Evolutionary conservation across 1,284 basidiomycete species (phyloP).

Genomic region (Boletellus dicymbophilus): DNA sequence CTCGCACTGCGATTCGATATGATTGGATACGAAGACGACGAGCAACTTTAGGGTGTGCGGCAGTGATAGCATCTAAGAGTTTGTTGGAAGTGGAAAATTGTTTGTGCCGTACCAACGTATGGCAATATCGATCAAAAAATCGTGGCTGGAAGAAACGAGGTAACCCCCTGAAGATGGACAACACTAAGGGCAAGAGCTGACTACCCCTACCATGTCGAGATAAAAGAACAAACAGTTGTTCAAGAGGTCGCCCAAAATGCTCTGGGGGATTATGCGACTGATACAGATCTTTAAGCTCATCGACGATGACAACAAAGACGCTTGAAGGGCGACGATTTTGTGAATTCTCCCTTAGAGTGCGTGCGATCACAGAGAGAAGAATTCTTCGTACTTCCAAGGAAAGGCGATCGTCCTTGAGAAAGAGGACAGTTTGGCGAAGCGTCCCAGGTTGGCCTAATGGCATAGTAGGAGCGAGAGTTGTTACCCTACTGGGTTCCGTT

Average conservation of each 20-base stretch:
- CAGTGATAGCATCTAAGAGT: slow-evolving; percentile 12
- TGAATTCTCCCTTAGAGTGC: slow-evolving; percentile 17
- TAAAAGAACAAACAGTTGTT: slow-evolving; percentile 24
- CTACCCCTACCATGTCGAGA: slow-evolving; percentile 20
- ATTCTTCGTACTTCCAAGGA: slow-evolving; percentile 18
- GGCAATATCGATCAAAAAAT: slow-evolving; percentile 28
- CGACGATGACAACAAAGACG: slow-evolving; percentile 13
- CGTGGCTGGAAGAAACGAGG: slow-evolving; percentile 21
- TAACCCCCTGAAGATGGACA: slow-evolving; percentile 16
- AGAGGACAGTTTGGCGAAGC: slow-evolving; percentile 10
- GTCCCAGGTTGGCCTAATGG: slow-evolving; percentile 19
- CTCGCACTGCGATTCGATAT: slow-evolving; percentile 6
- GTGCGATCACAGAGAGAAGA: slow-evolving; percentile 25
- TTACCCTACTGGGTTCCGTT: neutral
- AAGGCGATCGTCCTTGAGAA: slow-evolving; percentile 15
- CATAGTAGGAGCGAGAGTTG: slow-evolving; percentile 14
- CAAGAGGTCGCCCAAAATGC: slow-evolving; percentile 30
- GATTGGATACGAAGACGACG: slow-evolving; percentile 11
- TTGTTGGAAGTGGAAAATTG: slow-evolving; percentile 19
- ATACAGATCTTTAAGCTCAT: slow-evolving; percentile 25
- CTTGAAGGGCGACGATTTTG: slow-evolving; percentile 6
- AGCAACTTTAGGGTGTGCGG: slow-evolving; percentile 10
- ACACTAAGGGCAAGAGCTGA: slow-evolving; percentile 18
- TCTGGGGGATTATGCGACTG: slow-evolving; percentile 19
- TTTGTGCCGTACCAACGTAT: slow-evolving; percentile 15